These are phyloP conservation scores for Penicillium canescens DNA, from an alignment of 495 filamentous ascomycete species.

Conservation along the genomic window DNA sequence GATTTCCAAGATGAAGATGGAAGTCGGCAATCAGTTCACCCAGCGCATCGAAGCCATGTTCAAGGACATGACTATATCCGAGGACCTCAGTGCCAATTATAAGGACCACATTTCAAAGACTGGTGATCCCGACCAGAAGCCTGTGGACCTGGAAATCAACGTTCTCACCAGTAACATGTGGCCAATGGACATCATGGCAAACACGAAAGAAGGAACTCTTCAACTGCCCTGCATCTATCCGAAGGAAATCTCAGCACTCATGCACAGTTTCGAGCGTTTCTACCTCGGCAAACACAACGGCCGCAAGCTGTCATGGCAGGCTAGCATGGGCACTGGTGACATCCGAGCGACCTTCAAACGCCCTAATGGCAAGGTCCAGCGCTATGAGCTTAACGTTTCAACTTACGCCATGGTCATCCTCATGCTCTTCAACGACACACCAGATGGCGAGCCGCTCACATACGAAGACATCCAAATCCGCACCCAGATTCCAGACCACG, in stretches of 20 bases:
- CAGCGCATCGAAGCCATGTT: constrained; percentile 96
- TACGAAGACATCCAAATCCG: constrained; percentile 82
- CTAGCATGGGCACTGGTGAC: constrained; percentile 82
- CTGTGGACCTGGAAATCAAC: constrained; percentile 76
- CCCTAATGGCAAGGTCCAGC: constrained; percentile 68
- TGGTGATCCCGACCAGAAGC: constrained; percentile 65
- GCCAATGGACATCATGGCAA: constrained; percentile 83
- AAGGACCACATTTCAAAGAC: constrained; percentile 63
- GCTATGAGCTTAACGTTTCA: constrained; percentile 87
- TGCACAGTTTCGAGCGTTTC: constrained; percentile 85
- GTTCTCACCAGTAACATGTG: constrained; percentile 92
- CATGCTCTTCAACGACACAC: constrained; percentile 82
- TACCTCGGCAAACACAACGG: constrained; percentile 88
- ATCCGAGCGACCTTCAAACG: constrained; percentile 77
- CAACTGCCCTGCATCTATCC: constrained; percentile 67
- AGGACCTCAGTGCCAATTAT: constrained; percentile 78
- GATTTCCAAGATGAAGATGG: constrained; percentile 93
- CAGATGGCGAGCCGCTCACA: constrained; percentile 61
- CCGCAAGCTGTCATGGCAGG: constrained; percentile 81
- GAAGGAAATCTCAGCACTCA: constrained; percentile 69
- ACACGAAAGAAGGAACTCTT: constrained; percentile 52
- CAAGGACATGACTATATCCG: constrained; percentile 90
- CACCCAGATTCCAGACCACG: constrained; percentile 77
- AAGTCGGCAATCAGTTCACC: constrained; percentile 93
- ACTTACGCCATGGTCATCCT: constrained; percentile 93